Percentiles rank a stretch among this genome's conserved stretches.
These are phyloP conservation scores for Rhynchospora pubera DNA, from an alignment of 176 grass and related monocot genomes.

Conservation along the genomic window DNA sequence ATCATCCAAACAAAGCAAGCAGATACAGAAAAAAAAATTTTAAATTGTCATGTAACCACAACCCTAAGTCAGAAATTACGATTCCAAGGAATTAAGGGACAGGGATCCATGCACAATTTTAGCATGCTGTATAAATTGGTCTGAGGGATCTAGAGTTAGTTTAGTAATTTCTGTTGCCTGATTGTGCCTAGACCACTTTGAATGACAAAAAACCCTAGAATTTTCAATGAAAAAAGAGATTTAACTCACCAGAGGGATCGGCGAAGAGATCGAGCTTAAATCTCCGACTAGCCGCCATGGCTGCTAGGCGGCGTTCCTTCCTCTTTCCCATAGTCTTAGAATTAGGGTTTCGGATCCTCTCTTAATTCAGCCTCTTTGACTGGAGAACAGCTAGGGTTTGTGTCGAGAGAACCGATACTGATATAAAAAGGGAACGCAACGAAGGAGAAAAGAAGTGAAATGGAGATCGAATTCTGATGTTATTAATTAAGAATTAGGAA, in stretches of 20 bases:
- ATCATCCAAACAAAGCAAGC: not conserved
- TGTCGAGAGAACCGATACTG: not conserved
- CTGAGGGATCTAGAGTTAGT: not conserved
- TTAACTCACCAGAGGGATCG: slow-evolving; percentile 60
- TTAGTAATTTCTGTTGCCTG: too few species aligned
- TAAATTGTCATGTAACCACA: not conserved
- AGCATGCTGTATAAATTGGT: not conserved
- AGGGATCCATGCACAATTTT: not conserved
- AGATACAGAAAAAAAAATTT: not conserved
- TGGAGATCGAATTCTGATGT: too few species aligned
- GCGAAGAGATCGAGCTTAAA: slow-evolving; percentile 94
- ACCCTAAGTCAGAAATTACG: not conserved
- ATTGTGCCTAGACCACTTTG: too few species aligned
- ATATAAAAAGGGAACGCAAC: not conserved
- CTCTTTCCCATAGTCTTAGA: slow-evolving; percentile 62
- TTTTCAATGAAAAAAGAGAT: not conserved
- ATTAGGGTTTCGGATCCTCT: not conserved
- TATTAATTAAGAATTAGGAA: too few species aligned
- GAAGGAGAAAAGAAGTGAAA: not conserved
- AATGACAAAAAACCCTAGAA: too few species aligned
- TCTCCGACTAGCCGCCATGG: slow-evolving; percentile 65
- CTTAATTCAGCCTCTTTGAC: not conserved
- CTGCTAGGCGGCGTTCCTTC: slow-evolving; percentile 87
- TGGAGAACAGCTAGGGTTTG: not conserved
- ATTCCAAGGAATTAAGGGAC: not conserved